These are phyloP conservation scores for Fusarium avenaceum DNA, from an alignment of 2,329 filamentous ascomycete species.

Conservation along the genomic window DNA sequence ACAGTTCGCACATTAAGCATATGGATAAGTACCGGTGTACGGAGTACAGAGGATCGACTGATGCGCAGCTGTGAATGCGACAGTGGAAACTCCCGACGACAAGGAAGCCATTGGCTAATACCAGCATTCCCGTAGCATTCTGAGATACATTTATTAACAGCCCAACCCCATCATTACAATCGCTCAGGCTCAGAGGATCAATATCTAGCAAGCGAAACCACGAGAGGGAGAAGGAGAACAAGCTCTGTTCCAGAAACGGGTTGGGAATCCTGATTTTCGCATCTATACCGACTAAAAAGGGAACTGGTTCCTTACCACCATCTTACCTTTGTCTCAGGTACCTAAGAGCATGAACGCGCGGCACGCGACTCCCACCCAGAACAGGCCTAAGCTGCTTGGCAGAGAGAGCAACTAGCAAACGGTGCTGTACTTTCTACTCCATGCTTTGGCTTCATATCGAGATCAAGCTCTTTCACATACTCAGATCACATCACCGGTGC, in stretches of 20 bases:
- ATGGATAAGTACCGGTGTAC: slow-evolving; percentile 8
- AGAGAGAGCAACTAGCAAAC: slow-evolving; percentile 1
- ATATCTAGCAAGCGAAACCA: neutral
- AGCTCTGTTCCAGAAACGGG: neutral
- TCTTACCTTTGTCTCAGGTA: slow-evolving; percentile 21
- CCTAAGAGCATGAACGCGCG: slow-evolving; percentile 35
- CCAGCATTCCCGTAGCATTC: neutral
- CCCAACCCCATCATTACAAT: neutral
- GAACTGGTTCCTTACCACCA: neutral
- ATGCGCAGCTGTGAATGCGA: slow-evolving; percentile 12
- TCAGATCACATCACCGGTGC: neutral
- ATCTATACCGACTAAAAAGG: slow-evolving; percentile 5
- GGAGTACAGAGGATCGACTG: slow-evolving; percentile 32
- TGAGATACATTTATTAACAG: neutral
- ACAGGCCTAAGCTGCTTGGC: slow-evolving; percentile 6
- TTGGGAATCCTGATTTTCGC: slow-evolving; percentile 1
- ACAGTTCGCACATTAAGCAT: slow-evolving; percentile 1
- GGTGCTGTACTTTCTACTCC: neutral
- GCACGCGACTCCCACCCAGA: slow-evolving; percentile 35
- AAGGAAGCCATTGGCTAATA: slow-evolving; percentile 11
- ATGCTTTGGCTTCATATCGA: neutral
- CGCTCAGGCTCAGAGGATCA: neutral
- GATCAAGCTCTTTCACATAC: too few species aligned
- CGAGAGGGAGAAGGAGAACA: neutral
- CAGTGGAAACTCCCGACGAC: slow-evolving; percentile 32